Conservation (phyloP, 1,284 basidiomycete genomes). For the Stereum hirsutum region DNA sequence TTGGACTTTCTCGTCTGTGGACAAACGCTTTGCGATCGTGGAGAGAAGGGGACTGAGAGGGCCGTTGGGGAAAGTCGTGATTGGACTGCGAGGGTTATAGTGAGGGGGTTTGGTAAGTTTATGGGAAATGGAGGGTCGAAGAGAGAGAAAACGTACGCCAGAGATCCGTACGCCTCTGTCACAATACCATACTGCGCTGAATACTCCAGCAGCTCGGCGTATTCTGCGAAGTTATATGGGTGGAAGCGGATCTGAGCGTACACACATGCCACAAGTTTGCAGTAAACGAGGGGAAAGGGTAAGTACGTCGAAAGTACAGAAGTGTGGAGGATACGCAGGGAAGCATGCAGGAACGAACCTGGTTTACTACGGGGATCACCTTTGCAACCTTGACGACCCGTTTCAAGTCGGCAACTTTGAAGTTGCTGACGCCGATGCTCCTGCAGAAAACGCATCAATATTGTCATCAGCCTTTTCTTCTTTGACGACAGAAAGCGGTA, state of each 20-base stretch:
- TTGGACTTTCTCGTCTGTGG: too few species aligned
- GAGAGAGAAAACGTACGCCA: slow-evolving; percentile 33
- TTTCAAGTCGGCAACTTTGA: slow-evolving; percentile 44
- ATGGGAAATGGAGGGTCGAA: neutral
- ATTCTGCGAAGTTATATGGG: slow-evolving; percentile 55
- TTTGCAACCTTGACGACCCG: slow-evolving; percentile 45
- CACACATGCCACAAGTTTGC: too few species aligned
- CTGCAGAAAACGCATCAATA: slow-evolving; percentile 21
- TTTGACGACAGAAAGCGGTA: neutral
- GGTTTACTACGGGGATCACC: slow-evolving; percentile 62
- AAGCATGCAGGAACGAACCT: slow-evolving; percentile 7
- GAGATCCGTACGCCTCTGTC: slow-evolving; percentile 62
- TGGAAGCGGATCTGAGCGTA: slow-evolving; percentile 59
- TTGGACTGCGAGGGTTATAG: slow-evolving; percentile 31
- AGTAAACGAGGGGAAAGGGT: neutral
- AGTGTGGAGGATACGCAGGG: neutral
- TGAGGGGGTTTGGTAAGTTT: neutral
- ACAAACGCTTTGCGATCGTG: slow-evolving; percentile 40
- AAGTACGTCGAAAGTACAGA: neutral
- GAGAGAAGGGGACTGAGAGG: slow-evolving; percentile 56
- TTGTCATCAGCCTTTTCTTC: too few species aligned
- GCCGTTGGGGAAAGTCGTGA: slow-evolving; percentile 53
- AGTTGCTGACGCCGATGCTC: slow-evolving; percentile 76
- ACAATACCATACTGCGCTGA: slow-evolving; percentile 49
- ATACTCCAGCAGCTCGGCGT: slow-evolving; percentile 48